Evolutionary conservation across 352 stramenopile genomes (phyloP).

Genomic region (Bremia lactucae): DNA sequence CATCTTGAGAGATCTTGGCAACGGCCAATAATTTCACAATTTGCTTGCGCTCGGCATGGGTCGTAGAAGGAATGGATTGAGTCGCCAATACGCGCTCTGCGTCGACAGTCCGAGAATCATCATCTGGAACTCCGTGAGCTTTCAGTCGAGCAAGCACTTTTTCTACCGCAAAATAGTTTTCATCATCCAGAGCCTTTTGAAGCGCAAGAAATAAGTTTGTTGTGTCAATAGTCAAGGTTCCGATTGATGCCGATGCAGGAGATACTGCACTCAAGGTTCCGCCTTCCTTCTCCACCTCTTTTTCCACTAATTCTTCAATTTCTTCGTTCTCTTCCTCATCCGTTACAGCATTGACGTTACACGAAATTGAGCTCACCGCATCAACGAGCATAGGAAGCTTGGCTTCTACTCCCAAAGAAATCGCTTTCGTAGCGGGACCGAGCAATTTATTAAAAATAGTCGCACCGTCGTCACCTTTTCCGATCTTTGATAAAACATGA

Average conservation of each 20-base stretch:
- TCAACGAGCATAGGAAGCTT: constrained; percentile 35
- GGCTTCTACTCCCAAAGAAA: constrained; percentile 46
- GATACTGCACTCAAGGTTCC: too few relatives aligned
- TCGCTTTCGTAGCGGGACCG: constrained; percentile 30
- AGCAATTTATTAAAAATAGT: constrained; percentile 24
- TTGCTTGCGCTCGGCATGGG: constrained; percentile 55
- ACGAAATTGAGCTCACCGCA: constrained; percentile 14
- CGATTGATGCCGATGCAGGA: constrained; percentile 2
- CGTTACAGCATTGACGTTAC: constrained; percentile 1
- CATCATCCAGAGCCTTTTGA: constrained; percentile 52
- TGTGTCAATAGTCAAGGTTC: constrained; percentile 25
- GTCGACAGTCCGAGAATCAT: constrained; percentile 21
- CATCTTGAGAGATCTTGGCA: constrained; percentile 55
- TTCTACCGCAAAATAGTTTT: constrained; percentile 55
- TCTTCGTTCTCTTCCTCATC: constrained; percentile 14
- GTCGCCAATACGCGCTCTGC: constrained; percentile 23
- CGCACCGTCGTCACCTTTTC: constrained; percentile 14
- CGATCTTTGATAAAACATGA: constrained; percentile 23
- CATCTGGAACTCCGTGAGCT: constrained; percentile 20
- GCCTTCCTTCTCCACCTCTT: constrained; percentile 3
- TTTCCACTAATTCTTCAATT: constrained; percentile 3
- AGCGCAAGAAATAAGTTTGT: constrained; percentile 35
- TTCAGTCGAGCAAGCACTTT: constrained; percentile 38
- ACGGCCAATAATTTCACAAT: constrained; percentile 69
- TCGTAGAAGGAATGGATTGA: constrained; percentile 25